Percentiles rank a stretch among this genome's conserved stretches.
Conservation (phyloP, 257 asterid genomes). For the Solanum ossicruentum region DNA sequence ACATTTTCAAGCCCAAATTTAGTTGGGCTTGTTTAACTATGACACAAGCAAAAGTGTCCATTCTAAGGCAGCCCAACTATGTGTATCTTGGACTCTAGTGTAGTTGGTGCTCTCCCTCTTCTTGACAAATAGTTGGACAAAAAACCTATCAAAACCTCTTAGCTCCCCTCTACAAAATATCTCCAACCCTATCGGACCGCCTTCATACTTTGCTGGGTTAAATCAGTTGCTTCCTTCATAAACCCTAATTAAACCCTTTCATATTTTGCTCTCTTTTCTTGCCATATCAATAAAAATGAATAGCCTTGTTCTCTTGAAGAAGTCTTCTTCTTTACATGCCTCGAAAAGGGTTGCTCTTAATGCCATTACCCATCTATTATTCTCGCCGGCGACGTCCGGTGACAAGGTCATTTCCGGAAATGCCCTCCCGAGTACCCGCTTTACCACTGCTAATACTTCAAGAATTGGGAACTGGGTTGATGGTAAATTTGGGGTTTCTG, state of each 20-base stretch:
- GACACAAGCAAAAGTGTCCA: neutral
- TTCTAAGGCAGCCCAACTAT: neutral
- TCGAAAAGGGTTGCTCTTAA: constrained; percentile 29
- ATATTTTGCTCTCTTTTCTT: neutral
- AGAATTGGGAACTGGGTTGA: neutral
- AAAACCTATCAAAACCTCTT: neutral
- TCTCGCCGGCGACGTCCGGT: neutral
- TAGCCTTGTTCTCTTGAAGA: constrained; percentile 33
- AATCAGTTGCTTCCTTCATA: neutral
- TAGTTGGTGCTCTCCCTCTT: neutral
- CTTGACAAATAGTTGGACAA: neutral
- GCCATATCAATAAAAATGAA: constrained; percentile 17
- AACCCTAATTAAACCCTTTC: constrained; percentile 15
- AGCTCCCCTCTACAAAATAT: neutral
- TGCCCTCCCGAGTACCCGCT: constrained; percentile 2
- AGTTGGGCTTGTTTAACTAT: neutral
- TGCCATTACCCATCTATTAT: constrained; percentile 28
- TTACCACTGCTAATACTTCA: constrained; percentile 1
- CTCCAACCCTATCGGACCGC: neutral
- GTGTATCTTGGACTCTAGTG: neutral
- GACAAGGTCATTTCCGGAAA: constrained; percentile 5
- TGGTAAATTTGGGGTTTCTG: neutral
- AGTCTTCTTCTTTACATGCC: constrained; percentile 18
- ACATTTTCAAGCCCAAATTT: neutral
- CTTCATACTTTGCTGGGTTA: neutral